Base-by-base conservation (phyloP, 228 moss, liverwort and hornwort species). In the Sphagnum magellanicum region DNA sequence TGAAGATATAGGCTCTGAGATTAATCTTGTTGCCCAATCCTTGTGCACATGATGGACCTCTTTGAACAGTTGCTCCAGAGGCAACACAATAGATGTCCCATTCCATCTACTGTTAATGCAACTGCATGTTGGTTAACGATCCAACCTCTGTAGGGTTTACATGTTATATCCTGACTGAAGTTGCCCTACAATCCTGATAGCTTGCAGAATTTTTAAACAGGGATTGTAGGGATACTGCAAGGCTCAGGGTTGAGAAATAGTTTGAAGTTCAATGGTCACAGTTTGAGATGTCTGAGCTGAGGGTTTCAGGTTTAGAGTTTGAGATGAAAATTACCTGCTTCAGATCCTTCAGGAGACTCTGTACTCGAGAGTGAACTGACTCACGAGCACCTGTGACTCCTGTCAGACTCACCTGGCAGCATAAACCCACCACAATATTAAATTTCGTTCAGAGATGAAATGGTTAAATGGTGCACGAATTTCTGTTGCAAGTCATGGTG, bases 371-470 rank as follows among this genome's bases (percentile, higher is more conserved):
- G 6, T 90, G 73, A 16, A 95, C 77, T 67, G 77, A 63, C 13
- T 63, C 5, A 1, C 90, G 88, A 51, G 90, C 79, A 6, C 94
- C 90, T 13, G 94, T 95, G 0, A 95, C 94, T 70, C 94, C 91
- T 3, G 91, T 88, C 63, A 90, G 71, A 83, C 90, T 94, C 48
- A 93, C 89, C 89, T 93, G 86, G 65, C 64, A 59, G 16, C 10
- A 64, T 32, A 64, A 11, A 11, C 4, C 11, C 64, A 32, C 32
- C 32, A 32, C 32, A 32, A 32, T 32, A 32, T 32, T 32, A 32
- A 32, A 2, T 32, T 32, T 32, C 32, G 3, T 32, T 32, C 3
- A 32, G 32, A 32, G 32, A 32, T 32, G 32, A 32, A 32, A 32
- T 3, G 32, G 32, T 32, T 32, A 32, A 32, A 32, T 32, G 32